A percentile compares a stretch with the other conserved stretches of the same genome.
phyloP scores from a whole-genome alignment of 2,329 filamentous ascomycete species.

The Pseudofabraea citricarpa region DNA sequence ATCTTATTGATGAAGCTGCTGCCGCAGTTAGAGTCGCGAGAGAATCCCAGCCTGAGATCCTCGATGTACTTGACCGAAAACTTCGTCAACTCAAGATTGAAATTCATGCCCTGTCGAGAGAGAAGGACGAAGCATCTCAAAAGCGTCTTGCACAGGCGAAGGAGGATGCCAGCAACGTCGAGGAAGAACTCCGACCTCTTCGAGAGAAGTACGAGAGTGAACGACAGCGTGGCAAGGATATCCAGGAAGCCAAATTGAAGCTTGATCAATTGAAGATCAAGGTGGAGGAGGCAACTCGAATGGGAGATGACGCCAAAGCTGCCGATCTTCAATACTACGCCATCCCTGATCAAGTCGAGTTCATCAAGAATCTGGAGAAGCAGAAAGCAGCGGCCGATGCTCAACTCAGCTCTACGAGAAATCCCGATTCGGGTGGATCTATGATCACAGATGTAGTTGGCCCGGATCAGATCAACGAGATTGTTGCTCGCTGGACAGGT shows the following conservation, averaged over 20 bases:
- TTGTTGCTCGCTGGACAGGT: conserved; percentile 95
- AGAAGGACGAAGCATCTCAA: conserved; percentile 91
- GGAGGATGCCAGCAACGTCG: conserved; percentile 88
- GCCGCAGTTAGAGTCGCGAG: conserved; percentile 93
- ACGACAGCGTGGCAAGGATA: conserved; percentile 83
- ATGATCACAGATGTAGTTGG: conserved; percentile 92
- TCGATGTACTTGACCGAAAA: conserved; percentile 89
- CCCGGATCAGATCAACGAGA: conserved; percentile 98
- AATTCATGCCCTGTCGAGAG: conserved; percentile 88
- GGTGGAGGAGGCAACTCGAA: conserved; percentile 86
- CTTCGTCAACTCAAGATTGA: conserved; percentile 92
- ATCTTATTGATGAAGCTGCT: conserved; percentile 92
- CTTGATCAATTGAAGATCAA: conserved; percentile 89
- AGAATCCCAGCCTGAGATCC: conserved; percentile 92
- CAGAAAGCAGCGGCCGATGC: conserved; percentile 78
- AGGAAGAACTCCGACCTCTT: conserved; percentile 86
- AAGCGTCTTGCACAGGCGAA: conserved; percentile 75
- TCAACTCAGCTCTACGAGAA: conserved; percentile 48
- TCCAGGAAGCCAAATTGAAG: conserved; percentile 93
- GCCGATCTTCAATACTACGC: conserved; percentile 97
- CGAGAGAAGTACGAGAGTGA: conserved; percentile 95
- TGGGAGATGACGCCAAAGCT: conserved; percentile 77
- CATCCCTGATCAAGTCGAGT: conserved; percentile 82
- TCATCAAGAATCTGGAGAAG: conserved; percentile 76
- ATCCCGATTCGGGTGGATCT: conserved; percentile 57